These are phyloP conservation scores for Vigna trinervia DNA, from an alignment of 306 rosid species.

Conservation along the genomic window DNA sequence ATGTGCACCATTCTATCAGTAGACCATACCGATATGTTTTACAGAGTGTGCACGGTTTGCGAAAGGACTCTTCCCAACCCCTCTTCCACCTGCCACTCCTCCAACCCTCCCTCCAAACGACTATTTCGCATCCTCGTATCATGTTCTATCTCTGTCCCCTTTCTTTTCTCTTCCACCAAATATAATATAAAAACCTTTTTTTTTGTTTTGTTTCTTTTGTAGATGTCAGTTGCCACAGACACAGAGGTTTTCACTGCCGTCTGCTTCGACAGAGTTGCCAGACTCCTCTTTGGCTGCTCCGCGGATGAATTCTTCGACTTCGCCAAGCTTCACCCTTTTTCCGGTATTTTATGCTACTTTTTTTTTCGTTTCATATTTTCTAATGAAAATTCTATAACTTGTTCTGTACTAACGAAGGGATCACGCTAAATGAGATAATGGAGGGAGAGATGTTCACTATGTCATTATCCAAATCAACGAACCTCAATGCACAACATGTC, in stretches of 20 bases:
- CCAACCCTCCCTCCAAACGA: constrained; percentile 54
- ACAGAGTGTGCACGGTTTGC: constrained; percentile 71
- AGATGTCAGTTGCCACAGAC: constrained; percentile 83
- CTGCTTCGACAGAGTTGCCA: constrained; percentile 76
- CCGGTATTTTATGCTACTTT: constrained; percentile 45
- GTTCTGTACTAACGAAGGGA: neutral
- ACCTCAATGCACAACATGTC: constrained; percentile 59
- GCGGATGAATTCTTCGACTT: constrained; percentile 78
- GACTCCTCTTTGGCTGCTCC: constrained; percentile 75
- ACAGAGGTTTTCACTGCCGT: constrained; percentile 61
- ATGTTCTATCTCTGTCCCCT: neutral
- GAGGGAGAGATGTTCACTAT: constrained; percentile 72
- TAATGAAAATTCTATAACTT: neutral
- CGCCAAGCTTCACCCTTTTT: constrained; percentile 71
- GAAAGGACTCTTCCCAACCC: constrained; percentile 59
- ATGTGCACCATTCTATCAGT: constrained; percentile 59
- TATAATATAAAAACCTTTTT: neutral
- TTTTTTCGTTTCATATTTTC: neutral
- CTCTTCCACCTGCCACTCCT: constrained; percentile 52
- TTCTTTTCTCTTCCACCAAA: neutral
- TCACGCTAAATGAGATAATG: constrained; percentile 53
- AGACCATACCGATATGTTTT: constrained; percentile 55
- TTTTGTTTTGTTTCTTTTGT: constrained; percentile 3
- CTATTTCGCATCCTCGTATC: constrained; percentile 70
- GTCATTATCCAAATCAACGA: constrained; percentile 65